Evolutionary conservation across 1,139 yeast genomes (phyloP), one percentile per base, ranked within the genome.

Genomic region (Geotrichum siamense): DNA sequence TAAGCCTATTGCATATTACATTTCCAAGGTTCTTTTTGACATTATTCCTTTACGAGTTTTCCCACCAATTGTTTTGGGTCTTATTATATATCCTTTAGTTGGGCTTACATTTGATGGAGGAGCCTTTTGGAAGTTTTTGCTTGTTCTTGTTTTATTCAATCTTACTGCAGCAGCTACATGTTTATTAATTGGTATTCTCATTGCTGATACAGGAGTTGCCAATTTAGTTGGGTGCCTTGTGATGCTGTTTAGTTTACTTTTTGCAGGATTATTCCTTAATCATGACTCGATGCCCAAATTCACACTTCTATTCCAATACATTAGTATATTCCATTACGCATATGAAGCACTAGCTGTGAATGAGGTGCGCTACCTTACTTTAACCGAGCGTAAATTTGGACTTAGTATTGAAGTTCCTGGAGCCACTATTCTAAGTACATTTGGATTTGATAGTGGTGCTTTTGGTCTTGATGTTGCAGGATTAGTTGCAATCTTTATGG

Each of bases 391-490:
- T 60, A 91, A 91, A 63, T 91, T 80, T 58, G 98, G 98, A 0
- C 72, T 91, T 35, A 83, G 91, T 41, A 91, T 91, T 53, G 96
- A 87, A 63, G 94, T 91, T n/a, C 98, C 98, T 0, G 98, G 98
- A 4, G 97, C 98, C 1, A 93, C 94, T 1, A 91, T 91, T 49
- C 72, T 91, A 53, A 83, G 94, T 54, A 87, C 97, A 0, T 91
- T 91, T 69, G 98, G 98, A 0, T 91, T 91, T 63, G 76, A 84
- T 52, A 89, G 85, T 16, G 76, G 79, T 31, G 93, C 91, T 1
- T 74, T 84, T 50, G 67, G 77, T 66, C 67, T 69, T 34, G 97
- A 91, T 61, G 71, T 82, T 19, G 54, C 68, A 5, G 74, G 71
- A 32, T 69, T 85, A 47, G 68, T 65, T 0, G 68, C 71, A 6